Base-by-base conservation (phyloP, 257 asterid genomes). In the Capsicum rhomboideum region DNA sequence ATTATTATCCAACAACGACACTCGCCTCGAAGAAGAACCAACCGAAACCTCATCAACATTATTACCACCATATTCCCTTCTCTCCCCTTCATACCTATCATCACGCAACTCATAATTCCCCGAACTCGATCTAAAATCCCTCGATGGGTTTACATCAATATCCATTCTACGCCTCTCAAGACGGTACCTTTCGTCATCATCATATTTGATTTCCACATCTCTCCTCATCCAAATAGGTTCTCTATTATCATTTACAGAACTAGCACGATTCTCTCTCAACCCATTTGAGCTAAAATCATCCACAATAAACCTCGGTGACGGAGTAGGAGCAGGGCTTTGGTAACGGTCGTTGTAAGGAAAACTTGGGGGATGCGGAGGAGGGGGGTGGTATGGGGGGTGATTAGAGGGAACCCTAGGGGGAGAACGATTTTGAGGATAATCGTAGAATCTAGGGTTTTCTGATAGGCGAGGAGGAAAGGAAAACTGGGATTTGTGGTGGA, bases 361-460 rank as follows among this genome's bases (percentile, higher is more conserved):
- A 49, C 53, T 53, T 37, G 23, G 68, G 59, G 71, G 86, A 6
- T 82, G 86, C 21, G 17, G 72, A 42, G 77, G 75, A 44, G 85
- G 59, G 10, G 26, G 79, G 6, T 46, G 79, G 42, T 82, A 87
- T 20, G 52, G 11, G 80, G 86, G 58, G 18, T 75, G 83, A 71
- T 44, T 82, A 52, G 84, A 44, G 16, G 82, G 56, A 78, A 82
- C 82, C 82, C 86, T 89, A 37, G 82, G 89, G 18, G 86, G 88
- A 26, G 87, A 68, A 23, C 20, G 61, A 18, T 80, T 83, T 0
- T 79, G 87, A 86, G 85, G 87, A 80, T 82, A 87, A 84, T 88
- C 94, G 88, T 82, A 64, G 81, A 34, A 82, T 83, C 84, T 86
- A 82, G 90, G 66, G 59, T 87, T 84, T 68, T 86, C 90, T 16